phyloP scores from a whole-genome alignment of 371 early-diverging fungal genomes.

The Mortierella sp. region DNA sequence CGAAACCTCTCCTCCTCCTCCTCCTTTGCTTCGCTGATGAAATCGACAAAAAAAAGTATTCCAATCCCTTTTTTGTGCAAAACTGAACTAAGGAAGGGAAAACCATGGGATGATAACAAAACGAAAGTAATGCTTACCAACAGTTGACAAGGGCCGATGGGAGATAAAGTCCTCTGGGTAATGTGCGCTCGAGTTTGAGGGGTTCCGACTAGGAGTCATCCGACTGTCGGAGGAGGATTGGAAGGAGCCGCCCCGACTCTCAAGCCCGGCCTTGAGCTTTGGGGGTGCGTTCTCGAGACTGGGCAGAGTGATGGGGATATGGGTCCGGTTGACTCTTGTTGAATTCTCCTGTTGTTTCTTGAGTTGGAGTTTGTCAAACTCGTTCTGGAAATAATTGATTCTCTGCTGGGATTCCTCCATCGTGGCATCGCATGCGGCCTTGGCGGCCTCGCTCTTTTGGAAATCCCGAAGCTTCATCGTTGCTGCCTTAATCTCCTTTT shows the following conservation, averaged over 20 bases:
- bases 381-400: conserved; percentile 80
- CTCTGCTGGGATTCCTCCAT: conserved; percentile 81
- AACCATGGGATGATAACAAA: background rate
- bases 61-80: background rate
- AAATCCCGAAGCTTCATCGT: conserved; percentile 28
- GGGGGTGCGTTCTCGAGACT: conserved; percentile 57
- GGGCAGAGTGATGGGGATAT: conserved; percentile 47
- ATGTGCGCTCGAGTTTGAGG: conserved; percentile 8
- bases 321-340: conserved; percentile 52
- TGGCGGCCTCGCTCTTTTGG: conserved; percentile 24
- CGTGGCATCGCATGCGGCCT: conserved; percentile 76
- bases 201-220: background rate
- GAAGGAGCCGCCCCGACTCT: conserved; percentile 18
- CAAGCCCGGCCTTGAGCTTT: conserved; percentile 45
- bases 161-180: conserved; percentile 31
- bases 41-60: background rate
- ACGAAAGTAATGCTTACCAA: conserved; percentile 6
- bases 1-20: background rate
- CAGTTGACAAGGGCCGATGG: conserved; percentile 29
- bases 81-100: background rate
- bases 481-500: conserved; percentile 31
- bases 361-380: conserved; percentile 64
- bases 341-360: conserved; percentile 20
- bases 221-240: conserved; percentile 11
- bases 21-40: background rate